Evolutionary conservation across 1,284 basidiomycete species (phyloP), one percentile per base, ranked within the genome.

Genomic region (Boletus albobrunnescens): DNA sequence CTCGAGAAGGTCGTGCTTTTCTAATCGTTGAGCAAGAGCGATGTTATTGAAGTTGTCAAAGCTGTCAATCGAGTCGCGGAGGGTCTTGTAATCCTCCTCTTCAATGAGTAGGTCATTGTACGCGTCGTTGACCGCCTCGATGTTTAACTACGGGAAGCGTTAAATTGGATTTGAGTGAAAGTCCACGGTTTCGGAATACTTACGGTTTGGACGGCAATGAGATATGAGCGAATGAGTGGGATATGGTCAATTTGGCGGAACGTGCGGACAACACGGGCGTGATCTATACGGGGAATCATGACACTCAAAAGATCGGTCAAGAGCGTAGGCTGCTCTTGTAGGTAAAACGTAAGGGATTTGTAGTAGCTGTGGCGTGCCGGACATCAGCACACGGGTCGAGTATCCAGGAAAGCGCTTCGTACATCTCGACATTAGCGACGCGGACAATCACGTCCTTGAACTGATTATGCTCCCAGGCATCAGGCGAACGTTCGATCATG

Each of bases 381-480:
- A 23, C 3, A 42, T 44, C 14, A 47, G 52, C 24, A 39, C 9
- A 45, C 14, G 17, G 9, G 16, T 36, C 11, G 26, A 38, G 9
- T 24, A 36, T 33, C 8, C 5, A 32, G 30, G 9, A 17, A 24
- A 37, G 6, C 30, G 36, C 20, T 22, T 55, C 81, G 51, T 64
- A 94, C 83, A 99, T 98, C 73, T 99, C 96, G 54, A 98, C 83
- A 65, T 99, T 99, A 38, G 96, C 95, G 17, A 92, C 94, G 60
- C 94, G 90, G 59, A 94, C 89, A 49, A 94, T 80, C 45, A 93
- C 84, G 58, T 96, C 94, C 76, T 96, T 96, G 84, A 99, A 99
- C 68, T 97, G 94, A 63, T 93, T 95, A 73, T 99, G 95, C 54
- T 99, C 94, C 94, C 94, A 99, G 46, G 94, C 93, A 69, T 97